These are phyloP conservation scores for Hygrocybe coccinea DNA, from an alignment of 768 basidiomycete species.

Conservation along the genomic window DNA sequence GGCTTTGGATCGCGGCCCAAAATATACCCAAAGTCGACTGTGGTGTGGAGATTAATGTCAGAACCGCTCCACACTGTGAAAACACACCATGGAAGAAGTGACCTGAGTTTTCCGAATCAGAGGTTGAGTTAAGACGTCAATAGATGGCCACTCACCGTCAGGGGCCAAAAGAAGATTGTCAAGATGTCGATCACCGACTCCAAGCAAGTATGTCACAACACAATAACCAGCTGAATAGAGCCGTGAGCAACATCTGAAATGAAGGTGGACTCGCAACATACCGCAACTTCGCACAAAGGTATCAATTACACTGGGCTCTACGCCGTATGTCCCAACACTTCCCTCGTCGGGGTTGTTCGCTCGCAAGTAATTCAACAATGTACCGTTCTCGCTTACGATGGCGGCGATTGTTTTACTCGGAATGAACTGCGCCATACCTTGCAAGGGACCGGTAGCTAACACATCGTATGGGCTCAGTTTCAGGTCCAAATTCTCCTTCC, in stretches of 20 bases:
- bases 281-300: slow-evolving; percentile 97
- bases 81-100: slow-evolving; percentile 92
- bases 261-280: slow-evolving; percentile 36
- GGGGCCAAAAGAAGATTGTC: slow-evolving; percentile 92
- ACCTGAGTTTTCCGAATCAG: slow-evolving; percentile 35
- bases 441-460: slow-evolving; percentile 82
- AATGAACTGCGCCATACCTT: slow-evolving; percentile 96
- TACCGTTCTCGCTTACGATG: slow-evolving; percentile 89
- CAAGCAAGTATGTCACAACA: slow-evolving; percentile 92
- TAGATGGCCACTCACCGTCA: slow-evolving; percentile 54
- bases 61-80: too few species aligned
- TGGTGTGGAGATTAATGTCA: not conserved
- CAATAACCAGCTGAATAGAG: slow-evolving; percentile 80
- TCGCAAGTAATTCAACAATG: slow-evolving; percentile 81
- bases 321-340: slow-evolving; percentile 88
- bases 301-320: slow-evolving; percentile 92
- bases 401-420: slow-evolving; percentile 93
- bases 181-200: slow-evolving; percentile 94
- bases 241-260: not conserved
- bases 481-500: slow-evolving; percentile 93
- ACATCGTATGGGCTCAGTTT: slow-evolving; percentile 90
- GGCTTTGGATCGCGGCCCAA: slow-evolving; percentile 96
- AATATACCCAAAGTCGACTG: slow-evolving; percentile 98
- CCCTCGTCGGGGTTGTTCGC: slow-evolving; percentile 89
- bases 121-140: not conserved